Evolutionary conservation across 257 asterid species (phyloP), one percentile per base, ranked within the genome.

Genomic region (Paulownia fortunei): DNA sequence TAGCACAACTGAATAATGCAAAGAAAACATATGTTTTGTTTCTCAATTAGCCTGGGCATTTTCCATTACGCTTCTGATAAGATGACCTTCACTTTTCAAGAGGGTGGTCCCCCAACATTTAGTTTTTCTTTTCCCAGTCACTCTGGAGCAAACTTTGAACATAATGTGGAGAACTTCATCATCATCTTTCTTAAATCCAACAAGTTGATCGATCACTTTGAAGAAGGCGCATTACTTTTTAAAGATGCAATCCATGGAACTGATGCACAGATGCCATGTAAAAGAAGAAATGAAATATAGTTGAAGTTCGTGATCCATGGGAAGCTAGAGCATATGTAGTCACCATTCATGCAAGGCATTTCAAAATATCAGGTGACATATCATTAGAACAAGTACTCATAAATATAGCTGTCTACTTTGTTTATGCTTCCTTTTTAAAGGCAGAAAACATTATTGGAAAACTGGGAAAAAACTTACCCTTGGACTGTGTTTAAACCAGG

Each of bases 401-500:
- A 30, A 66, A 44, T 49, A 49, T 15, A 16, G 39, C 24, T 37
- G 18, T 49, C 36, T 32, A 8, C 12, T 21, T 36, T 13, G 12
- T 58, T 36, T 6, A 8, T 15, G 8, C 12, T 18, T 11, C 27
- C 8, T 30, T 0, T 55, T 61, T 15, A 2, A 16, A 51, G 32
- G n/a, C 4, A 6, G 52, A 1, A 13, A 64, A 60, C 8, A 36
- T 37, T 23, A 60, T 0, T 12, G 64, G 47, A 80, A 62, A 59
- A 74, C 47, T n/a, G 10, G 32, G 73, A 77, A 60, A 74, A 46
- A 56, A 39, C 83, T 62, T 87, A 90, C 98, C 91, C 97, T 85
- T 95, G 99, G 69, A 93, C 94, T 24, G 99, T 92, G 73, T 85
- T 93, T 76, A 95, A 74, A 80, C 85, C 92, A 73, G 97, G 99